phyloP scores from a whole-genome alignment of 2,329 filamentous ascomycete species.

The Phoma sp. region DNA sequence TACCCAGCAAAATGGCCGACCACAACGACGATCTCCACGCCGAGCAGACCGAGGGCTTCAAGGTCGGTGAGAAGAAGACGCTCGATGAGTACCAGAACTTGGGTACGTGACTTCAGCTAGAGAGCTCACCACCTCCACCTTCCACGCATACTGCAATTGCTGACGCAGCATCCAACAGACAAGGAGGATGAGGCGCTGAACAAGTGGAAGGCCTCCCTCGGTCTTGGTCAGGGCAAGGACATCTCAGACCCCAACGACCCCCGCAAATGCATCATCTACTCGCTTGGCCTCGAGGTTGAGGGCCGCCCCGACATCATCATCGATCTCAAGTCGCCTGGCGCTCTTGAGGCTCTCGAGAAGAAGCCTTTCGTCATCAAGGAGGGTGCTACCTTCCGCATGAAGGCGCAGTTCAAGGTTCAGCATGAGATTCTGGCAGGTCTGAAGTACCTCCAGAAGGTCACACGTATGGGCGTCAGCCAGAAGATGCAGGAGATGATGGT shows the following conservation, averaged over 20 bases:
- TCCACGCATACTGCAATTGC: neutral
- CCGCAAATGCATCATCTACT: slow-evolving; percentile 90
- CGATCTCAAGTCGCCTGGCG: slow-evolving; percentile 76
- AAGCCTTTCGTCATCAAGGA: slow-evolving; percentile 99
- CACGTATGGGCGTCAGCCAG: slow-evolving; percentile 83
- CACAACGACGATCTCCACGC: slow-evolving; percentile 80
- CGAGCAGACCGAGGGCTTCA: slow-evolving; percentile 93
- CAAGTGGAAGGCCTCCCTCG: slow-evolving; percentile 96
- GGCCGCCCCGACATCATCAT: slow-evolving; percentile 87
- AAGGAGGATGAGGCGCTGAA: slow-evolving; percentile 89
- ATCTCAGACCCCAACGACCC: slow-evolving; percentile 70
- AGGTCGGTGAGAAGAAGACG: slow-evolving; percentile 98
- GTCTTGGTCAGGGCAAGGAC: slow-evolving; percentile 69
- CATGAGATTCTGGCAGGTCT: slow-evolving; percentile 94
- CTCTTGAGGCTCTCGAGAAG: slow-evolving; percentile 79
- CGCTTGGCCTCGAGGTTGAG: slow-evolving; percentile 83
- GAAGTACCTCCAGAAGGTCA: slow-evolving; percentile 94
- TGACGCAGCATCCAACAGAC: slow-evolving; percentile 52
- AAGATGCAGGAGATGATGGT: slow-evolving; percentile 99
- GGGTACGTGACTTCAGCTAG: slow-evolving; percentile 65
- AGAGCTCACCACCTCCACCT: neutral
- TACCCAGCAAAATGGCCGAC: slow-evolving; percentile 38
- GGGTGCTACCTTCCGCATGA: slow-evolving; percentile 91
- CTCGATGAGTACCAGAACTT: slow-evolving; percentile 93
- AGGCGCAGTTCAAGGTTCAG: slow-evolving; percentile 91